phyloP scores from a whole-genome alignment of 331 rosid genomes.

The Acacia pycnantha region DNA sequence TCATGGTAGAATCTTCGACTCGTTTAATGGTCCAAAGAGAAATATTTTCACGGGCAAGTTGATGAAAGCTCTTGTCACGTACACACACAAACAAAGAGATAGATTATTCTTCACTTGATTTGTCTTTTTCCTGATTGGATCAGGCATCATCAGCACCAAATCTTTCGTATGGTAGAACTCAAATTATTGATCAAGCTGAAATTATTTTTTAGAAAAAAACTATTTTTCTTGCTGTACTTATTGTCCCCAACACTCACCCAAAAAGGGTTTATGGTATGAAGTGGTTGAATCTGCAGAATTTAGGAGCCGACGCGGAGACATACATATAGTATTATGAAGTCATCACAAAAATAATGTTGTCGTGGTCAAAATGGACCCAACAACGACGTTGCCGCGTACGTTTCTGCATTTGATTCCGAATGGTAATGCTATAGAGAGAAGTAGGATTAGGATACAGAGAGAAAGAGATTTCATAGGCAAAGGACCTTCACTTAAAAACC shows the following conservation, averaged over 20 bases:
- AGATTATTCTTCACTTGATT: too few species aligned
- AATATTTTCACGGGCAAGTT: too few species aligned
- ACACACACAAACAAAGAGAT: too few species aligned
- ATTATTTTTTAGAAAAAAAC: neutral
- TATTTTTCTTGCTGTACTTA: neutral
- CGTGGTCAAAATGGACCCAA: neutral
- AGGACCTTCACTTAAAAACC: conserved; percentile 12
- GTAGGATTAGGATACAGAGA: neutral
- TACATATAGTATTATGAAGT: neutral
- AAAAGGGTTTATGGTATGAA: neutral
- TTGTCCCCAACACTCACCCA: neutral
- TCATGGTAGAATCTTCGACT: too few species aligned
- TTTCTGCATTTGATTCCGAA: neutral
- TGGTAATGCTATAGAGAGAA: neutral
- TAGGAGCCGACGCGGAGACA: neutral
- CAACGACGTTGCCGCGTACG: neutral
- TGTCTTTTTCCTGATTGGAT: too few species aligned
- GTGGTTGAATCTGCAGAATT: neutral
- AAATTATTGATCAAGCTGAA: neutral
- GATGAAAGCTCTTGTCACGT: too few species aligned
- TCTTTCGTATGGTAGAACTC: neutral
- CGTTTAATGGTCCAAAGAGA: too few species aligned
- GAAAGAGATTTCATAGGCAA: neutral
- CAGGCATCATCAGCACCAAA: neutral
- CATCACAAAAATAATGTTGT: neutral